A percentile compares a stretch with the other conserved stretches of the same genome.
Evolutionary conservation across 768 basidiomycete genomes (phyloP).

Genomic region (Phylloporus sp.): DNA sequence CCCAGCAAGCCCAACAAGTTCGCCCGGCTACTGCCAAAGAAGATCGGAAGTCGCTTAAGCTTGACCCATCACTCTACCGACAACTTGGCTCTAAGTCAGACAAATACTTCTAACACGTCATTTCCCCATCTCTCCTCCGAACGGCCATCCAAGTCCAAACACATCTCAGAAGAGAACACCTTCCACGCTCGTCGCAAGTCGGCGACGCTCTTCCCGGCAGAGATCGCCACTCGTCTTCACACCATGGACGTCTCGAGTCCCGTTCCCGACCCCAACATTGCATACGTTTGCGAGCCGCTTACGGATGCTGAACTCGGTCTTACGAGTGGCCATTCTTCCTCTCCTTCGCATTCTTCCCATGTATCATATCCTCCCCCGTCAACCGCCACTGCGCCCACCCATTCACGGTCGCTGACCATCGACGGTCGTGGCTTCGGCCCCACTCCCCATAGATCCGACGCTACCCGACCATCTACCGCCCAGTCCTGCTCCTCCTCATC

Average conservation of each 20-base stretch:
- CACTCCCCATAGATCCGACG: slow-evolving; percentile 3
- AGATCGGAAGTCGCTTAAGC: slow-evolving; percentile 27
- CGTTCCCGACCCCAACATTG: slow-evolving; percentile 17
- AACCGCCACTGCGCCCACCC: slow-evolving; percentile 8
- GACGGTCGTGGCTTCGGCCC: slow-evolving; percentile 10
- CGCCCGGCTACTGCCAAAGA: slow-evolving; percentile 30
- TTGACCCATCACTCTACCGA: slow-evolving; percentile 26
- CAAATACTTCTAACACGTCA: slow-evolving; percentile 24
- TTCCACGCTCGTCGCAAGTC: slow-evolving; percentile 35
- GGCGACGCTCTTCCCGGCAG: slow-evolving; percentile 29
- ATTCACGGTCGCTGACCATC: slow-evolving; percentile 20
- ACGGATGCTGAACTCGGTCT: slow-evolving; percentile 27
- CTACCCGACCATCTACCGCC: slow-evolving; percentile 15
- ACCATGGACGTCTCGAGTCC: slow-evolving; percentile 30
- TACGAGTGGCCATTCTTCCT: slow-evolving; percentile 4
- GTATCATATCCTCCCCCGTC: slow-evolving; percentile 7
- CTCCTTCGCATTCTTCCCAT: slow-evolving; percentile 15
- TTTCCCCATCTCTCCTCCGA: slow-evolving; percentile 23
- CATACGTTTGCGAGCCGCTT: slow-evolving; percentile 27
- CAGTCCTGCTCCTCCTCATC: slow-evolving; percentile 9
- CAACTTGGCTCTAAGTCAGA: slow-evolving; percentile 19
- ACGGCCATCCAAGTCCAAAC: slow-evolving; percentile 23
- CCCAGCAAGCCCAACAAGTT: slow-evolving; percentile 25
- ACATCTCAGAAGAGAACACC: slow-evolving; percentile 28
- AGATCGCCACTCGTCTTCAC: slow-evolving; percentile 25